Evolutionary conservation across 495 filamentous ascomycete genomes (phyloP).

Genomic region (Halenospora varia): DNA sequence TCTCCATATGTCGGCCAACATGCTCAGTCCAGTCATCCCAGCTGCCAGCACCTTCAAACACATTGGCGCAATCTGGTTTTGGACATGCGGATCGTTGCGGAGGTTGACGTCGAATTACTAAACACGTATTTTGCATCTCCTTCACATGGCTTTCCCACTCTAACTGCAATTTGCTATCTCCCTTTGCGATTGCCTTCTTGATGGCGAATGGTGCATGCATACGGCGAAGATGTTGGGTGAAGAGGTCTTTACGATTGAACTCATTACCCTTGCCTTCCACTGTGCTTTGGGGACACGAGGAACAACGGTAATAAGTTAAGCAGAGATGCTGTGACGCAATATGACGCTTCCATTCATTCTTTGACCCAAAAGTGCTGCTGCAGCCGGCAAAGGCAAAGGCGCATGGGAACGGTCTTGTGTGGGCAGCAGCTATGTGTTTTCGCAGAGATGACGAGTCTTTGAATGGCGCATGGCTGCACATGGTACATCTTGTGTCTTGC

Average conservation of each 20-base stretch:
- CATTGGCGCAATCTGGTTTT: conserved; percentile 59
- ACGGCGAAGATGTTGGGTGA: conserved; percentile 72
- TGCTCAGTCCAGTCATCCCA: conserved; percentile 94
- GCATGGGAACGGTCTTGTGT: conserved; percentile 75
- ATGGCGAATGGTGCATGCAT: conserved; percentile 55
- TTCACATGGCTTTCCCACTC: conserved; percentile 55
- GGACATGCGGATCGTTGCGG: conserved; percentile 67
- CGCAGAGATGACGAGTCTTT: conserved; percentile 53
- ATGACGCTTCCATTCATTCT: conserved; percentile 98
- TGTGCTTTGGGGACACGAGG: conserved; percentile 62
- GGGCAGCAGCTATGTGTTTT: conserved; percentile 56
- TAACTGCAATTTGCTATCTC: conserved; percentile 45
- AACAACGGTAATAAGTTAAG: conserved; percentile 79
- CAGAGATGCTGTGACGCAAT: conserved; percentile 85
- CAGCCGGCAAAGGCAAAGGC: conserved; percentile 85
- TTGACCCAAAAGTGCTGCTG: conserved; percentile 77
- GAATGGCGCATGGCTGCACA: conserved; percentile 53
- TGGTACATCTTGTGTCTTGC: conserved; percentile 49
- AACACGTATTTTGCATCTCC: conserved; percentile 64
- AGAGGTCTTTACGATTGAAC: conserved; percentile 70
- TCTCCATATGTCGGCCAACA: conserved; percentile 84
- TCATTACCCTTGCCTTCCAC: conserved; percentile 54
- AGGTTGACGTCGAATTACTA: conserved; percentile 58
- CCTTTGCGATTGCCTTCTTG: conserved; percentile 43
- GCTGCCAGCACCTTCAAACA: conserved; percentile 65